Conservation (phyloP, 202 grass and related monocot genomes). For the Schoenoplectus triqueter region DNA sequence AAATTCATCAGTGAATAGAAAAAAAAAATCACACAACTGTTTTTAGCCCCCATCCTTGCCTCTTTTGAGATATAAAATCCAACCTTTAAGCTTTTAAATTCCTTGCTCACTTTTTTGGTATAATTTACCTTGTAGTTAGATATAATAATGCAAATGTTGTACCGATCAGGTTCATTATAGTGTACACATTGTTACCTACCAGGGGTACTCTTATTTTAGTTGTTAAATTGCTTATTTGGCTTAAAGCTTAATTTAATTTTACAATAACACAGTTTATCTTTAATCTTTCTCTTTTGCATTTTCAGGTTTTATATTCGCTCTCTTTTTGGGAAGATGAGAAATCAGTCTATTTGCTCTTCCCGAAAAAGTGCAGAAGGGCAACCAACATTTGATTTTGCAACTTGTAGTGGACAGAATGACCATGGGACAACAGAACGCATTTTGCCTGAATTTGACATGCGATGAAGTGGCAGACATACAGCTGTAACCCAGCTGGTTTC, state of each 20-base stretch:
- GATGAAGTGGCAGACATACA: conserved; percentile 6
- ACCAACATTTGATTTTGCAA: conserved; percentile 3
- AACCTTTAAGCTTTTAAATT: background rate
- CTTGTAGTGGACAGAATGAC: conserved; percentile 33
- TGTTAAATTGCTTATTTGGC: background rate
- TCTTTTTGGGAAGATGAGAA: conserved; percentile 33
- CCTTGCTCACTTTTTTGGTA: background rate
- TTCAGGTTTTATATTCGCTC: conserved; percentile 30
- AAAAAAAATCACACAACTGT: background rate
- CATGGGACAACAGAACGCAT: conserved; percentile 42
- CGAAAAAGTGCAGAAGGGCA: conserved; percentile 1
- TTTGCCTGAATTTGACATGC: conserved; percentile 39
- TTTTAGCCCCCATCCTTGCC: background rate
- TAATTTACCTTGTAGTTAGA: background rate
- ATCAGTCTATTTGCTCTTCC: background rate
- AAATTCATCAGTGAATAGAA: background rate
- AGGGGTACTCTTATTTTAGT: background rate
- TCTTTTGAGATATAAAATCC: background rate
- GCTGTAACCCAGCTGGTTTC: conserved; percentile 12
- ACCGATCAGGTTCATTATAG: background rate
- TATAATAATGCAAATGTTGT: conserved; percentile 15
- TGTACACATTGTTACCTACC: conserved; percentile 4
- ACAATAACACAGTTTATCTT: background rate
- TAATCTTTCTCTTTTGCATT: background rate
- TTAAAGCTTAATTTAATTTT: background rate